Evolutionary conservation across 1,139 yeast genomes (phyloP).

Genomic region (Yamadazyma sp.): DNA sequence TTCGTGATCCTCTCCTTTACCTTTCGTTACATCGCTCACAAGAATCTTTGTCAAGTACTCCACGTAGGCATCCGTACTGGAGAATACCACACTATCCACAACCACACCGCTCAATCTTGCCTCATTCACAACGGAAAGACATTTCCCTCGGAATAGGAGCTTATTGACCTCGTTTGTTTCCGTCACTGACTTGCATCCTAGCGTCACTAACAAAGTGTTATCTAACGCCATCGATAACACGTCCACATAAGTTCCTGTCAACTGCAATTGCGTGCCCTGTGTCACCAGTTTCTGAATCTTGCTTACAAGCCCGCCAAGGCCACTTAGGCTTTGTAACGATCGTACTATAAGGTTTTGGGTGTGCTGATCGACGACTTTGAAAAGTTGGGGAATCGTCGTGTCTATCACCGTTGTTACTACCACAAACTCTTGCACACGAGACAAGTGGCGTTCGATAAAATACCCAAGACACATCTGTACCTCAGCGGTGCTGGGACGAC

Average conservation of each 20-base stretch:
- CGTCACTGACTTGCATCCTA: constrained; percentile 12
- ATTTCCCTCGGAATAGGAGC: constrained; percentile 35
- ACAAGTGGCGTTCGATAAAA: not conserved
- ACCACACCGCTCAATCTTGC: constrained; percentile 10
- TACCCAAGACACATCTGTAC: constrained; percentile 7
- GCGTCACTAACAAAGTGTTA: constrained; percentile 17
- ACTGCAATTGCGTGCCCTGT: not conserved
- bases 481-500: not conserved
- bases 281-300: not conserved
- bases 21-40: constrained; percentile 5
- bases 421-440: not conserved
- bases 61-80: constrained; percentile 22
- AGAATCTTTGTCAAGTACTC: constrained; percentile 22
- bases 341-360: constrained; percentile 1
- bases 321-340: not conserved
- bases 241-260: constrained; percentile 8
- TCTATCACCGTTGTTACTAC: constrained; percentile 24
- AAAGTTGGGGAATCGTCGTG: constrained; percentile 29
- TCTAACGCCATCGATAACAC: constrained; percentile 20
- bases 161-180: constrained; percentile 37
- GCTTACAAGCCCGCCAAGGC: constrained; percentile 6
- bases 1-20: no score
- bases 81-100: constrained; percentile 14
- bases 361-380: not conserved
- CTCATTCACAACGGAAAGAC: constrained; percentile 26